Base-by-base conservation (phyloP, 345 rosid species). In the Brassica nigra region DNA sequence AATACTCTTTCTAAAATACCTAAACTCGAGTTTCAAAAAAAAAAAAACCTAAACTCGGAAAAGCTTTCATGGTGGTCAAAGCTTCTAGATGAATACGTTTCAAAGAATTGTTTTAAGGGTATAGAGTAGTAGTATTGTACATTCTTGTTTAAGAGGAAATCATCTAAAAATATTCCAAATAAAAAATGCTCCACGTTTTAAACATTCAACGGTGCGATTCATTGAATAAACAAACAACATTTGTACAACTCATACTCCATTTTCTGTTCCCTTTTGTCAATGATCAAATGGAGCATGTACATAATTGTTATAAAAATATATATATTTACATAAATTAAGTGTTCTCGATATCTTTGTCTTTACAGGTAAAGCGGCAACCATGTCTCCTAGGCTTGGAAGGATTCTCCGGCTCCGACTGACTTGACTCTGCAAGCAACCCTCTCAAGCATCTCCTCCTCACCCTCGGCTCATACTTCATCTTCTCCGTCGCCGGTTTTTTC, bases 401-500 rank as follows among this genome's bases (percentile, higher is more conserved):
- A 83, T 92, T 86, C 57, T 83, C 90, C 5, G 84, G 82, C n/a
- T 86, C 97, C 0, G 96, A 86, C 72, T 92, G 88, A 57, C 96
- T 91, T 30, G 97, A 61, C 86, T 92, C 99, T 49, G 90, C 62
- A 49, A 92, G 81, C 68, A 92, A 87, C 62, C 94, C 99, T 86
- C 96, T 82, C 27, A 92, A 87, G 85, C 97, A 87, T 74, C 93
- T 79, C 74, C 97, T 83, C 82, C 89, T 86, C 49, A 91, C 73
- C 15, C 80, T 85, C 15, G 97, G 92, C 66, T 86, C 87, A 78
- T 87, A 73, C 66, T 74, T 87, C 15, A 78, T 83, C 85, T 84
- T 92, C 28, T 80, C 83, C 80, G 14, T 65, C 49, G 7, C 52
- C 55, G 55, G 18, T 49, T 14, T 49, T 3, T 33, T 49, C 55